Base-by-base conservation (phyloP, 495 filamentous ascomycete genomes). In the Hyaloscypha finlandica region DNA sequence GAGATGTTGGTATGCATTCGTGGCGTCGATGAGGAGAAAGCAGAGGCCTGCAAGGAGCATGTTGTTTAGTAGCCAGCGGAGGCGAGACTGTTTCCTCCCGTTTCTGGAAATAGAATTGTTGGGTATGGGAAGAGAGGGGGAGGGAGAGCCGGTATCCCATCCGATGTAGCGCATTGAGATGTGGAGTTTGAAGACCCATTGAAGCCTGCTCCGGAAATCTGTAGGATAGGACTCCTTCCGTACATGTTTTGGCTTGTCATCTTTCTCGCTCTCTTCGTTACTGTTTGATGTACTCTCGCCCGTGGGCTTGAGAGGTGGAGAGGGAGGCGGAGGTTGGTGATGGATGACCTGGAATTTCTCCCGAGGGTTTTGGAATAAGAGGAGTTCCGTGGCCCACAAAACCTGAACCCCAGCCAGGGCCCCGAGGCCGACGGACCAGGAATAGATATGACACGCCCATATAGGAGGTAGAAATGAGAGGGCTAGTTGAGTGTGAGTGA, bases 101-200 rank as follows among this genome's bases (percentile, higher is more conserved):
- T 8, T 29, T 25, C 25, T 25, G 25, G 20, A 32, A 61, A 6
- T 3, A 11, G n/a, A 6, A 29, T 6, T 39, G 58, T 37, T 61
- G 31, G 35, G 35, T 37, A 32, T 25, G 30, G 29, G n/a, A n/a
- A n/a, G n/a, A n/a, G n/a, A n/a, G n/a, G n/a, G n/a, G n/a, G n/a
- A n/a, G n/a, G n/a, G 42, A 35, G 20, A 33, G 48, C 22, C 9
- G 25, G 19, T 55, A 12, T 53, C 61, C 61, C 61, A 63, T 37
- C 30, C 25, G 4, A 54, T 35, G 29, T 63, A 63, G 11, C 61
- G 42, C 12, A 37, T n/a, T 3, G 61, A 63, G 8, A 53, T 19
- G 19, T 31, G 42, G 30, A 63, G 48, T 63, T 63, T 63, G 16
- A 25, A 32, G 5, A 63, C 61, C 61, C 42, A 63, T 6, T 32